Percentiles rank a stretch among this genome's conserved stretches.
Conservation (phyloP, 169 alveolate species). For the Amoebophrya sp. region DNA sequence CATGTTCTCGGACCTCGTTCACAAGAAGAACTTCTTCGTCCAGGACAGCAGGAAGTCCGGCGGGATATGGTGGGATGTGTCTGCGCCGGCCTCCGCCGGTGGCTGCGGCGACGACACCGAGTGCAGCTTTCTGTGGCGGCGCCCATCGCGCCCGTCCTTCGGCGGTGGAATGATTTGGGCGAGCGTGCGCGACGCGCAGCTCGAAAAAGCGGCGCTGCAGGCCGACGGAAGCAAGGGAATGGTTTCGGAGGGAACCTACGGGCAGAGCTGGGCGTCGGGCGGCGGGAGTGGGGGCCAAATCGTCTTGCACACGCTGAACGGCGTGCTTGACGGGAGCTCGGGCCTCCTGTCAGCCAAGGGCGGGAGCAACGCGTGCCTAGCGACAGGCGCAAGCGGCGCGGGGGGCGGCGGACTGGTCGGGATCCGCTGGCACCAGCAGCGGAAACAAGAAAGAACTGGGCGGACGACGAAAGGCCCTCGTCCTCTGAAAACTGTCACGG, state of each 20-base stretch:
- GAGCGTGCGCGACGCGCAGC: background rate
- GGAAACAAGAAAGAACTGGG: too few species aligned
- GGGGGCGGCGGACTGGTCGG: background rate
- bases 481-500: background rate
- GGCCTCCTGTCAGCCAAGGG: background rate
- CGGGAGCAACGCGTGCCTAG: background rate
- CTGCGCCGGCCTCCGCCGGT: background rate
- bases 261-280: background rate
- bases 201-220: background rate
- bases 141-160: background rate
- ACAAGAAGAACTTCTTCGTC: background rate
- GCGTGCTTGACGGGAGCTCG: too few species aligned
- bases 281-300: background rate
- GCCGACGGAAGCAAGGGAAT: background rate
- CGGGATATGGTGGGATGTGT: background rate
- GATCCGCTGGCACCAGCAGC: background rate
- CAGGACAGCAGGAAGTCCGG: background rate
- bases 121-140: background rate
- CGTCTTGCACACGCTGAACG: too few species aligned
- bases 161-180: background rate
- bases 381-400: background rate
- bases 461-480: background rate
- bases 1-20: background rate
- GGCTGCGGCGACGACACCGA: background rate
- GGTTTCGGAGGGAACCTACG: background rate